A percentile compares a stretch with the other conserved stretches of the same genome.
These are phyloP conservation scores for Stygiomarasmius scandens DNA, from an alignment of 1,284 basidiomycete species.

Conservation along the genomic window DNA sequence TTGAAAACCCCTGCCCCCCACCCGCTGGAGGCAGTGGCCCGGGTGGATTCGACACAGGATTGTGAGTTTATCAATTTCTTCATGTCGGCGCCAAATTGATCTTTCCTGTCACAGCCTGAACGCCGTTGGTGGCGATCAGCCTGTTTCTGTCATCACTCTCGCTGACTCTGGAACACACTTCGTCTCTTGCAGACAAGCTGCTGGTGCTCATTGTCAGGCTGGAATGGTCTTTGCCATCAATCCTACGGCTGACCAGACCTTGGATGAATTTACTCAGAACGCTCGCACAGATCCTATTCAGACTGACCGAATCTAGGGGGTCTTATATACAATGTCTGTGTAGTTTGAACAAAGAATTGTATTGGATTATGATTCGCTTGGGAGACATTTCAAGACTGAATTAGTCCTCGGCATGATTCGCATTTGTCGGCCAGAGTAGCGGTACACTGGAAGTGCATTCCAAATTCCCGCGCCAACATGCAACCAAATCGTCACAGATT, in stretches of 20 bases:
- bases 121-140: neutral
- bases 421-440: no score
- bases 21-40: neutral
- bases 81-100: neutral
- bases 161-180: neutral
- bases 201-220: neutral
- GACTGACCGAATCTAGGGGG: neutral
- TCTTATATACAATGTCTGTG: no score
- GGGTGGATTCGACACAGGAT: neutral
- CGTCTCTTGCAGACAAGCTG: neutral
- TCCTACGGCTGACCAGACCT: neutral
- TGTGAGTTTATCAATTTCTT: neutral
- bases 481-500: no score
- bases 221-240: neutral
- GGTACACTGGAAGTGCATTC: no score
- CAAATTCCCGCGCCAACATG: no score
- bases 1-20: neutral
- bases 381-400: no score
- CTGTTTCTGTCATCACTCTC: neutral
- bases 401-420: no score
- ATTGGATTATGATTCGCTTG: no score
- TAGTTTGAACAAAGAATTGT: no score
- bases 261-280: neutral
- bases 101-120: neutral
- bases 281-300: neutral